Evolutionary conservation across 176 grass and related monocot species (phyloP).

Genomic region (Phyllostachys edulis): DNA sequence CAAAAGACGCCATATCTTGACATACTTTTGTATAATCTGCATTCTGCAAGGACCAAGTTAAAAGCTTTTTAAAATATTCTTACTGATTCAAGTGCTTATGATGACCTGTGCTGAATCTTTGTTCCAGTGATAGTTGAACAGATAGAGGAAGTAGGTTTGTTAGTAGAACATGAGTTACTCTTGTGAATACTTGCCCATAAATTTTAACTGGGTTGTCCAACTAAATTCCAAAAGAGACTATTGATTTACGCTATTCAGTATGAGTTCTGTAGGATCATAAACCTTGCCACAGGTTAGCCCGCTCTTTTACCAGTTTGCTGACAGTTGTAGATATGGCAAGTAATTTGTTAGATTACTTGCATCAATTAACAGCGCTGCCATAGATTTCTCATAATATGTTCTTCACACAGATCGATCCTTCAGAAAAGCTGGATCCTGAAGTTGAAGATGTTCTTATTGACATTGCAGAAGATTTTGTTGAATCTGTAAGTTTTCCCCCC

Average conservation of each 20-base stretch:
- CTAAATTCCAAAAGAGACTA: neutral
- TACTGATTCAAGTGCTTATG: constrained; percentile 3
- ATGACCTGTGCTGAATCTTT: neutral
- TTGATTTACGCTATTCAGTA: constrained; percentile 8
- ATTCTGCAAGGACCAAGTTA: neutral
- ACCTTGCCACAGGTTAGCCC: neutral
- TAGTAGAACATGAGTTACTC: constrained; percentile 10
- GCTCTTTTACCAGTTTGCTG: neutral
- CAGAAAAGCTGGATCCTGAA: constrained; percentile 81
- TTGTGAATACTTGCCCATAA: neutral
- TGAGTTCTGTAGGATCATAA: neutral
- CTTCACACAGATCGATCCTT: constrained; percentile 69
- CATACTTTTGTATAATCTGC: constrained; percentile 6
- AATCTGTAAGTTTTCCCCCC: constrained; percentile 61
- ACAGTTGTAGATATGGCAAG: neutral
- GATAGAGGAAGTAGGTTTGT: constrained; percentile 2
- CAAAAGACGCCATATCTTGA: neutral
- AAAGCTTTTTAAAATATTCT: neutral
- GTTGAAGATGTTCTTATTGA: constrained; percentile 98
- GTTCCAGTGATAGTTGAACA: constrained; percentile 7
- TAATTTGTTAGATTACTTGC: constrained; percentile 15
- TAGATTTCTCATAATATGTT: constrained; percentile 6
- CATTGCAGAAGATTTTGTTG: constrained; percentile 96
- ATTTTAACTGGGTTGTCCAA: neutral
- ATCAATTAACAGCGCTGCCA: neutral